Base-by-base conservation (phyloP, 2,329 filamentous ascomycete genomes). In the Cordyceps militaris region DNA sequence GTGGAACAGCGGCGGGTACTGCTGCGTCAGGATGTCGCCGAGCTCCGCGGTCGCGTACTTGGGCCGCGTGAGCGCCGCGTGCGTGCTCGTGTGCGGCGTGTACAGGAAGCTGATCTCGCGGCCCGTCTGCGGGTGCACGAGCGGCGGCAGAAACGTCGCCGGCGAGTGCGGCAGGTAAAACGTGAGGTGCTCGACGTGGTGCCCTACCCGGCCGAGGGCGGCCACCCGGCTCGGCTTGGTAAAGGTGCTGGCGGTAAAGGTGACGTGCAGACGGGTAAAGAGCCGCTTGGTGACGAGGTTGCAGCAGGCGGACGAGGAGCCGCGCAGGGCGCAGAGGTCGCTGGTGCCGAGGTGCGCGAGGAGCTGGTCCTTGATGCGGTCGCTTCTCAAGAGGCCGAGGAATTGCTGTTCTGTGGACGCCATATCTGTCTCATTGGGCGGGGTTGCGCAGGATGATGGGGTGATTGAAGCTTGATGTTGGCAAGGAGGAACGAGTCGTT, bases 1-100 rank as follows among this genome's bases (percentile, higher is more conserved):
- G 67, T 96, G 91, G 73, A 96, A 96, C 3, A 96, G 75, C 6
- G 91, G 89, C 54, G 90, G 89, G 66, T 95, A 96, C 73, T 96
- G 91, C 68, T 90, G 85, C 14, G 90, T 89, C 60, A 96, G 79
- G 59, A 95, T 80, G 67, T 93, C 87, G 61, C 86, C 91, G 66
- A 94, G 83, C 66, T 90, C 88, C 64, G 82, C 79, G 69, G 86
- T 89, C 63, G 87, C 89, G 70, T 95, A 95, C 73, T 90, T 93
- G 53, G 87, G 88, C 56, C 85, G 77, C 62, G 81, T 78, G 63
- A 85, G 74, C 47, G 78, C 82, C 56, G 78, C 83, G 30, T 80
- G 80, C 68, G 83, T 81, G 42, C 84, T 84, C 3, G 82, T 83
- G 66, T 91, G 87, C 16, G 91, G 91, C 58, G 84, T 87, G 74